phyloP scores from a whole-genome alignment of 305 asterid genomes.

The Fraxinus paxiana region DNA sequence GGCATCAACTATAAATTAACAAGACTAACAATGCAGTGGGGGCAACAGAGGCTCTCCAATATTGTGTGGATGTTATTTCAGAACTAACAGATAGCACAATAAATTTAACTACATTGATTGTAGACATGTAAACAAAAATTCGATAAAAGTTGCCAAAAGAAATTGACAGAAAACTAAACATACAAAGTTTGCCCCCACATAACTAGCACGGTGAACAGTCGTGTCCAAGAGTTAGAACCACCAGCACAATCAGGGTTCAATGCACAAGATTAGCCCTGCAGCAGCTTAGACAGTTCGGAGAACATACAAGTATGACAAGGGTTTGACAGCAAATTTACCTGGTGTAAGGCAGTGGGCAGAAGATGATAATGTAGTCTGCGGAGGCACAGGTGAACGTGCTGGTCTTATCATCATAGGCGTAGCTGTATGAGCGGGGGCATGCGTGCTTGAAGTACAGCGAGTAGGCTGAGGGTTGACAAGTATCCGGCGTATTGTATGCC shows the following conservation, averaged over 20 bases:
- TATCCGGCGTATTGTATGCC: slow-evolving; percentile 69
- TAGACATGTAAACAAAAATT: neutral
- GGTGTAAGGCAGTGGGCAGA: slow-evolving; percentile 85
- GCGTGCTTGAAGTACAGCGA: slow-evolving; percentile 78
- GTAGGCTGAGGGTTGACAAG: slow-evolving; percentile 76
- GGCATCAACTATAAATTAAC: neutral
- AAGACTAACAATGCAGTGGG: neutral
- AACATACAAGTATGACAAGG: neutral
- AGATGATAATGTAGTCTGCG: slow-evolving; percentile 82
- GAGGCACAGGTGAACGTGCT: slow-evolving; percentile 85
- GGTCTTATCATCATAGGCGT: slow-evolving; percentile 84
- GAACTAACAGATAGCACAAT: neutral
- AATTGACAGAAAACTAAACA: neutral
- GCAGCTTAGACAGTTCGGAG: neutral
- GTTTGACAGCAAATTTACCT: slow-evolving; percentile 39
- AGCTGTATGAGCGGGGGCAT: slow-evolving; percentile 89
- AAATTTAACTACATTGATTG: neutral
- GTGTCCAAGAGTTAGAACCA: neutral
- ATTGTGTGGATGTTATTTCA: neutral
- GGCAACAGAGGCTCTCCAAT: neutral
- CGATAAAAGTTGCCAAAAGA: neutral
- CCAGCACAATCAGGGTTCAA: neutral
- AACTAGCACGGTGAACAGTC: neutral
- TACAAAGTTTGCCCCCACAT: neutral
- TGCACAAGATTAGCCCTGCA: neutral